Conservation (phyloP, 495 filamentous ascomycete species). For the Xylaria castorea region DNA sequence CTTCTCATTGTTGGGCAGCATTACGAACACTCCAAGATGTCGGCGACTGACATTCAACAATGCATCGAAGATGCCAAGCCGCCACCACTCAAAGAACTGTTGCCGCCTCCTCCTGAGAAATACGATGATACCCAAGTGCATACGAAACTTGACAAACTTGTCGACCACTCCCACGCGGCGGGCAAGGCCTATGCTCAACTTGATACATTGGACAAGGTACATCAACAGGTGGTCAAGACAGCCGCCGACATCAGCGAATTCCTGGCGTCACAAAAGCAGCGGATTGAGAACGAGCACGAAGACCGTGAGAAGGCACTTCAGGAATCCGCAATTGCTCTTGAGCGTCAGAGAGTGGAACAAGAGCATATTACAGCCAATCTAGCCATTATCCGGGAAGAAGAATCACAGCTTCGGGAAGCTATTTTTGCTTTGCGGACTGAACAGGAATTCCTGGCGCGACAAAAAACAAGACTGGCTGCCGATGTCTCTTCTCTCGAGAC, state of each 20-base stretch:
- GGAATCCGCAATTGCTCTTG: constrained; percentile 80
- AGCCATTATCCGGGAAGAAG: constrained; percentile 61
- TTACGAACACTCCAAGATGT: constrained; percentile 70
- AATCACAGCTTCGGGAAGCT: constrained; percentile 48
- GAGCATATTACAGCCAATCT: constrained; percentile 79
- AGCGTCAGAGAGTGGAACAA: constrained; percentile 77
- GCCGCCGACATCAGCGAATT: constrained; percentile 86
- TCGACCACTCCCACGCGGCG: constrained; percentile 67
- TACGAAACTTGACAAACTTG: constrained; percentile 59
- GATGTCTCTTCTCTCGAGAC: constrained; percentile 90
- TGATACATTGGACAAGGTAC: constrained; percentile 85
- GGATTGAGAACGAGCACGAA: constrained; percentile 80
- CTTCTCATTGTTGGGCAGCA: constrained; percentile 80
- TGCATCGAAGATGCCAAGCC: constrained; percentile 60
- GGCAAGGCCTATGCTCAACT: constrained; percentile 65
- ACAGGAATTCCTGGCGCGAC: constrained; percentile 71
- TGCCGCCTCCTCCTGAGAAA: constrained; percentile 51
- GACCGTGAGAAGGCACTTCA: constrained; percentile 81
- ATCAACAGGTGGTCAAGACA: constrained; percentile 86
- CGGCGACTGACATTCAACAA: constrained; percentile 55
- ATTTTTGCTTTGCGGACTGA: constrained; percentile 62
- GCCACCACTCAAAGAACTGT: constrained; percentile 45
- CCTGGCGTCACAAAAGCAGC: constrained; percentile 76
- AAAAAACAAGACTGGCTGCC: constrained; percentile 77
- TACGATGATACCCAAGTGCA: constrained; percentile 45